These are phyloP conservation scores for Microthyrium microscopicum DNA, from an alignment of 2,329 filamentous ascomycete genomes.

Conservation along the genomic window DNA sequence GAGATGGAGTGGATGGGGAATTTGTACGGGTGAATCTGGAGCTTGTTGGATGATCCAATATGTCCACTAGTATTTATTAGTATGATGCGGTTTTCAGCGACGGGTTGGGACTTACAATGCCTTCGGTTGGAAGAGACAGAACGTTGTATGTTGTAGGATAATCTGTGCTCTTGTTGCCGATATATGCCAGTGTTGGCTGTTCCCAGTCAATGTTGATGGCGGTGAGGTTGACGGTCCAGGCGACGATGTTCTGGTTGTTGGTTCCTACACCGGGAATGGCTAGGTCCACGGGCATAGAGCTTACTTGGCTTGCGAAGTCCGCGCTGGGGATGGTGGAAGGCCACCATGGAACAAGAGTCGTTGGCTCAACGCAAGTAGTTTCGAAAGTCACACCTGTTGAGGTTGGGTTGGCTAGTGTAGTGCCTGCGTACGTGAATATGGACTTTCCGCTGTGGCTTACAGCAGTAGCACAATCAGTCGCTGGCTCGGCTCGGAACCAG, in stretches of 20 bases:
- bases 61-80: too few relatives aligned
- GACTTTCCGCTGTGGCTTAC: conserved; percentile 19
- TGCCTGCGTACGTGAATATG: conserved; percentile 20
- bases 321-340: conserved; percentile 20
- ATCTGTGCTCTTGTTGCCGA: conserved; percentile 23
- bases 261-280: conserved; percentile 16
- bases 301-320: conserved; percentile 17
- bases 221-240: conserved; percentile 24
- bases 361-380: conserved; percentile 16
- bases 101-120: conserved; percentile 8
- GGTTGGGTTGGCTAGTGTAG: conserved; percentile 11
- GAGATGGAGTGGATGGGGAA: conserved; percentile 21
- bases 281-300: conserved; percentile 18
- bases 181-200: conserved; percentile 27
- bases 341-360: conserved; percentile 15
- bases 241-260: conserved; percentile 21
- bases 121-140: conserved; percentile 21
- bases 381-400: conserved; percentile 12
- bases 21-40: conserved; percentile 19
- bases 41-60: conserved; percentile 32
- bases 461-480: conserved; percentile 19
- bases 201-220: conserved; percentile 27
- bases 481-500: conserved; percentile 28
- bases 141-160: conserved; percentile 24
- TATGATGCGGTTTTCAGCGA: conserved; percentile 9